Evolutionary conservation across 352 stramenopile genomes (phyloP).

Genomic region (Globisporangium recalcitrans): DNA sequence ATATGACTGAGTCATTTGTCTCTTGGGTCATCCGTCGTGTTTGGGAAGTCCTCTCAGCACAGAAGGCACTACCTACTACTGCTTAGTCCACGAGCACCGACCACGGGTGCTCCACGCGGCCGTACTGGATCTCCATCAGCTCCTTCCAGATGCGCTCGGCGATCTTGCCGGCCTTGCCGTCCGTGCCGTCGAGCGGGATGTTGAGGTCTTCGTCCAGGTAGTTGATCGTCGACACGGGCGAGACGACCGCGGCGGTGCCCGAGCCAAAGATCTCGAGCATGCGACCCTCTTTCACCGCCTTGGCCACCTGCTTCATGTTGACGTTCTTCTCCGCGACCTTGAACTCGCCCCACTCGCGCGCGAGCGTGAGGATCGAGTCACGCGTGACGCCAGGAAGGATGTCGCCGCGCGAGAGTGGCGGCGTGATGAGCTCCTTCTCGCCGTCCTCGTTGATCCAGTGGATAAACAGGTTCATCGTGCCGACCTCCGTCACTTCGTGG

Average conservation of each 20-base stretch:
- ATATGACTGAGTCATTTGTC: no score
- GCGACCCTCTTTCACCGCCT: constrained; percentile 86
- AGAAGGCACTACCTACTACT: not conserved
- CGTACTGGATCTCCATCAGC: constrained; percentile 86
- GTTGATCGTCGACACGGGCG: constrained; percentile 92
- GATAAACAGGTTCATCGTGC: constrained; percentile 99
- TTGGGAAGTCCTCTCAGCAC: no score
- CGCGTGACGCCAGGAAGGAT: constrained; percentile 97
- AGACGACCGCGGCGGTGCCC: constrained; percentile 94
- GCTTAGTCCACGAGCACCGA: constrained; percentile 34
- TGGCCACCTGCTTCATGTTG: constrained; percentile 92
- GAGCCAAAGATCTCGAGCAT: constrained; percentile 95
- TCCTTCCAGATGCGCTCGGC: constrained; percentile 88
- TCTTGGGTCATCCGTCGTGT: no score
- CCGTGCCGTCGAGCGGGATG: constrained; percentile 84
- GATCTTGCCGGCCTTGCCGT: constrained; percentile 79
- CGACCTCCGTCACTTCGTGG: constrained; percentile 85
- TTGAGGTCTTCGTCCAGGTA: constrained; percentile 92
- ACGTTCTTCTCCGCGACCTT: constrained; percentile 93
- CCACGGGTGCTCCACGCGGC: constrained; percentile 31
- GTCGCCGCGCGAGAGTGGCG: constrained; percentile 91
- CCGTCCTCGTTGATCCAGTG: constrained; percentile 91
- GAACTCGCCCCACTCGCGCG: constrained; percentile 89
- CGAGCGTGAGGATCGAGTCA: constrained; percentile 92
- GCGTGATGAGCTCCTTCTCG: constrained; percentile 93